A percentile compares a stretch with the other conserved stretches of the same genome.
phyloP scores from a whole-genome alignment of 2,329 filamentous ascomycete genomes.

The Cladophialophora exuberans region DNA sequence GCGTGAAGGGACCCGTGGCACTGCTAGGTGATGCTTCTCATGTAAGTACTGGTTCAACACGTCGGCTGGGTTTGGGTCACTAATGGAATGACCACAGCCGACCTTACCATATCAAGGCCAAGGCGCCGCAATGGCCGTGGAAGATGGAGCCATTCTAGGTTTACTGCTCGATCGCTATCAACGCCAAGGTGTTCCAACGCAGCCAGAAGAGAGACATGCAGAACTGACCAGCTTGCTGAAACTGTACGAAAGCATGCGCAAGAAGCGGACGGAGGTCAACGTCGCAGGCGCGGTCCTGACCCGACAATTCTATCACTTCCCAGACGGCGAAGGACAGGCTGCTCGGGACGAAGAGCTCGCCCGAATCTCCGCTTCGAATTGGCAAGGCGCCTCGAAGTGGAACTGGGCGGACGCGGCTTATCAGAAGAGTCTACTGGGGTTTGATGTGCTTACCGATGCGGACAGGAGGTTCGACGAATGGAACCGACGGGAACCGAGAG shows the following conservation, averaged over 20 bases:
- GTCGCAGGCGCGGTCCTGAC: slow-evolving; percentile 12
- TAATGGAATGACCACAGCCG: slow-evolving; percentile 40
- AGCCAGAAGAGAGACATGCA: not conserved
- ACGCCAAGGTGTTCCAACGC: not conserved
- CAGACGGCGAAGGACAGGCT: slow-evolving; percentile 45
- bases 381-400: not conserved
- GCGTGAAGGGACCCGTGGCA: slow-evolving; percentile 54
- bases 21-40: slow-evolving; percentile 70
- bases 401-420: slow-evolving; percentile 3
- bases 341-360: slow-evolving; percentile 41
- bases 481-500: not conserved
- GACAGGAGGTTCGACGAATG: slow-evolving; percentile 3
- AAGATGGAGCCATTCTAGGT: slow-evolving; percentile 37
- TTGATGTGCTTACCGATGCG: slow-evolving; percentile 7
- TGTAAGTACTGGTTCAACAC: slow-evolving; percentile 40
- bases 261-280: slow-evolving; percentile 26
- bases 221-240: slow-evolving; percentile 12
- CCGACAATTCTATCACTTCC: slow-evolving; percentile 41
- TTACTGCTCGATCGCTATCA: slow-evolving; percentile 44
- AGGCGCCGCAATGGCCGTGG: slow-evolving; percentile 46
- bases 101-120: slow-evolving; percentile 63
- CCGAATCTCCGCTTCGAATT: not conserved
- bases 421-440: slow-evolving; percentile 2
- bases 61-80: no score
- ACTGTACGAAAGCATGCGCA: slow-evolving; percentile 14